Conservation (phyloP, 176 grass and related monocot genomes). For the sorghum (Sorghum bicolor) region DNA sequence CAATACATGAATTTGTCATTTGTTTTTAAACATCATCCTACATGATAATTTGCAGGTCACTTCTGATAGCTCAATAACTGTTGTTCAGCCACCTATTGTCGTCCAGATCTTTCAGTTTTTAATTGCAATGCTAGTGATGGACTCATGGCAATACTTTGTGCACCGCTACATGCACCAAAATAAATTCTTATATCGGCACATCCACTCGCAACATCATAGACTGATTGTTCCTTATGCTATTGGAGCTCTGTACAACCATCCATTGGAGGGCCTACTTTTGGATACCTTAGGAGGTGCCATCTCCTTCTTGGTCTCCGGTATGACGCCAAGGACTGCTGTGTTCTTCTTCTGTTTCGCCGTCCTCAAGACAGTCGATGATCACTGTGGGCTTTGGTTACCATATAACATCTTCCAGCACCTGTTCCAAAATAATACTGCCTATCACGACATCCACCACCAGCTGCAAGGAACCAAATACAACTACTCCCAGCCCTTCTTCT, state of each 20-base stretch:
- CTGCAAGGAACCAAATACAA: slow-evolving; percentile 82
- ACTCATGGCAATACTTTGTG: slow-evolving; percentile 87
- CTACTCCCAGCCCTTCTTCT: slow-evolving; percentile 89
- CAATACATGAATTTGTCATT: background rate
- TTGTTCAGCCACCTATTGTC: slow-evolving; percentile 55
- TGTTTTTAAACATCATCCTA: background rate
- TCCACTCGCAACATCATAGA: slow-evolving; percentile 79
- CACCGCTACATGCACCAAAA: slow-evolving; percentile 94
- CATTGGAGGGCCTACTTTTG: slow-evolving; percentile 81
- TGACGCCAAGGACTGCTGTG: slow-evolving; percentile 69
- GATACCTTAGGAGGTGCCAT: slow-evolving; percentile 84
- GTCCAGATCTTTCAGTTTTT: slow-evolving; percentile 73
- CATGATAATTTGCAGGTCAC: slow-evolving; percentile 52
- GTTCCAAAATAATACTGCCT: slow-evolving; percentile 87
- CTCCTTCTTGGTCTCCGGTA: slow-evolving; percentile 74
- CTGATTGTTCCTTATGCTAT: slow-evolving; percentile 82
- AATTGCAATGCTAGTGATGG: slow-evolving; percentile 86
- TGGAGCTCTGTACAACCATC: slow-evolving; percentile 93
- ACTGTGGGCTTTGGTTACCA: slow-evolving; percentile 81
- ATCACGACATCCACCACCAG: slow-evolving; percentile 92
- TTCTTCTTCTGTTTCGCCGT: slow-evolving; percentile 88
- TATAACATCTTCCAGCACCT: slow-evolving; percentile 70
- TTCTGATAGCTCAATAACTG: slow-evolving; percentile 47
- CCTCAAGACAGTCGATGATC: slow-evolving; percentile 70
- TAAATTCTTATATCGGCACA: slow-evolving; percentile 82